Conservation (phyloP, 768 basidiomycete species). For the Termitomyces sp. region DNA sequence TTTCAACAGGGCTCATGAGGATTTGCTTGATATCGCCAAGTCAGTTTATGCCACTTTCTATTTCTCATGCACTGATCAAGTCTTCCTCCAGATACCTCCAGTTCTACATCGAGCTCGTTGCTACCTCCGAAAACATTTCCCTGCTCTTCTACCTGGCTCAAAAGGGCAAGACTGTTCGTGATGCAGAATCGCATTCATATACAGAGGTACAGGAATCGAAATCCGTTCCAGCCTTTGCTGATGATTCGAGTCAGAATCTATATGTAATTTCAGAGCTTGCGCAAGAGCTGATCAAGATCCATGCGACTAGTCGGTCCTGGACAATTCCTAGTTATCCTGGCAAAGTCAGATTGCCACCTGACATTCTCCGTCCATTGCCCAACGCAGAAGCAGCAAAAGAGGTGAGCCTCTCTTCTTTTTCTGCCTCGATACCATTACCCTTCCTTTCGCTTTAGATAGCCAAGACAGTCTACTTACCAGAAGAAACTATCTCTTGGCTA, state of each 20-base stretch:
- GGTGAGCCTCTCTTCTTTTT: slow-evolving; percentile 25
- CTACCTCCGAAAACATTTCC: slow-evolving; percentile 74
- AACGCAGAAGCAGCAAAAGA: slow-evolving; percentile 59
- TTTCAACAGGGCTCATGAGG: slow-evolving; percentile 62
- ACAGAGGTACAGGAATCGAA: slow-evolving; percentile 54
- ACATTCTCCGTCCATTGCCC: slow-evolving; percentile 73
- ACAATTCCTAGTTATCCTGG: slow-evolving; percentile 74
- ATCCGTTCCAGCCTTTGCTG: background rate
- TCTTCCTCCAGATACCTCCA: slow-evolving; percentile 65
- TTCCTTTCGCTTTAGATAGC: slow-evolving; percentile 40
- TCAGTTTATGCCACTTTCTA: slow-evolving; percentile 27
- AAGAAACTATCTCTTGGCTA: slow-evolving; percentile 53
- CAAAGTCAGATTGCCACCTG: slow-evolving; percentile 70
- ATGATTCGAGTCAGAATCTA: slow-evolving; percentile 56
- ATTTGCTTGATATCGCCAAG: slow-evolving; percentile 77
- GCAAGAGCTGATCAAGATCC: slow-evolving; percentile 75
- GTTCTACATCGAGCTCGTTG: slow-evolving; percentile 78
- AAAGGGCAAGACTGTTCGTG: slow-evolving; percentile 84
- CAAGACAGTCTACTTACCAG: slow-evolving; percentile 63
- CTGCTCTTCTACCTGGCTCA: slow-evolving; percentile 78
- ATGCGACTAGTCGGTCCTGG: slow-evolving; percentile 68
- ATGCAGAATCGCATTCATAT: slow-evolving; percentile 58
- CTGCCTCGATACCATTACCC: background rate
- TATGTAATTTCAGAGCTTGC: slow-evolving; percentile 87
- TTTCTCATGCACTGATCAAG: background rate